Base-by-base conservation (phyloP, 768 basidiomycete species). In the Antrodiella citrinella region DNA sequence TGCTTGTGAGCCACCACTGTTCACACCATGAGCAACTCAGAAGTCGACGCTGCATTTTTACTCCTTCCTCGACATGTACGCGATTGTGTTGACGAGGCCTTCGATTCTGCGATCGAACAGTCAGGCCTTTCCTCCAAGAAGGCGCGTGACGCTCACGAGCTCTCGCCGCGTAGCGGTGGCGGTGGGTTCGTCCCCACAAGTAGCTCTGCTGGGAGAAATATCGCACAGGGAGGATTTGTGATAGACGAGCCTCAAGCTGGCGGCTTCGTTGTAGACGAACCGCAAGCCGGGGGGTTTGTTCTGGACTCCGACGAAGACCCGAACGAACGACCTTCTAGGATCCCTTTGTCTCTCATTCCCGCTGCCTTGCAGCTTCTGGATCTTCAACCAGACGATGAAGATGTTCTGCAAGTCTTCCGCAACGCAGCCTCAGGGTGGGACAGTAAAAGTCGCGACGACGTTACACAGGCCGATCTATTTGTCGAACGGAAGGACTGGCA, bases 351-450 rank as follows among this genome's bases (percentile, higher is more conserved):
- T 11, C 64, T 70, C 19, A 70, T 91, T 40, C 81, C 87, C 2
- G 53, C 64, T 10, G 86, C 86, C 10, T 75, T 92, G 2, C 74
- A 75, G 55, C 58, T 69, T 15, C 72, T 92, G 18, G 78, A 82
- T 54, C 69, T 91, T 5, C 65, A 63, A 7, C 78, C 78, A 7
- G 73, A 83, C 21, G 82, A 89, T 61, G 73, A 75, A n/a, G 78
- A 87, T 48, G 72, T 89, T 10, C 72, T 91, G 3, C 61, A 72
- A 2, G 83, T 89, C 1, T 88, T 92, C 64, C 72, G 72, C 30
- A 87, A 85, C 53, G 89, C 90, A 2, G 83, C 85, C 0, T 70
- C 77, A 1, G 89, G 86, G 15, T 90, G 89, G 88, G 65, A 65
- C 44, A 30, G 44, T 44, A 40, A 52, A 18, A 45, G 53, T 24